Conservation (phyloP, 1,139 yeast species). For the Sugiyamaella japonica region DNA sequence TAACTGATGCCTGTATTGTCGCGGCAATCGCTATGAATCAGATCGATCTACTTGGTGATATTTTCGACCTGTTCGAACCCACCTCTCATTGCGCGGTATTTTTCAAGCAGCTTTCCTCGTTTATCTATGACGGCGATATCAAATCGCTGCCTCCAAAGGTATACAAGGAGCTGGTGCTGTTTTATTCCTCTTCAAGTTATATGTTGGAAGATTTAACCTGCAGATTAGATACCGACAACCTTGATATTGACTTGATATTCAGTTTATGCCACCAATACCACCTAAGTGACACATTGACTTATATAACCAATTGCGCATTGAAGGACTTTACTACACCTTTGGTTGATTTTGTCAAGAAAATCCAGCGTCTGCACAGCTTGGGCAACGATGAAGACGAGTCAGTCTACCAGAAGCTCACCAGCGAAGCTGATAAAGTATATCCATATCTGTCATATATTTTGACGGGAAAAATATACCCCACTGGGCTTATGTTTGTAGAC, state of each 20-base stretch:
- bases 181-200: conserved; percentile 49
- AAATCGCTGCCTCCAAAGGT: conserved; percentile 58
- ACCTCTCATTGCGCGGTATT: conserved; percentile 42
- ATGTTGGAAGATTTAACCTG: conserved; percentile 66
- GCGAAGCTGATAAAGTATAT: conserved; percentile 46
- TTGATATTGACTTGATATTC: conserved; percentile 74
- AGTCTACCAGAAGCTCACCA: conserved; percentile 18
- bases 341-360: conserved; percentile 51
- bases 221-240: conserved; percentile 57
- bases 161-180: conserved; percentile 57
- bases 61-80: conserved; percentile 51
- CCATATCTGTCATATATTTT: conserved; percentile 67
- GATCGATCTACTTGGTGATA: conserved; percentile 49
- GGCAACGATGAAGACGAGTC: conserved; percentile 14
- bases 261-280: conserved; percentile 55
- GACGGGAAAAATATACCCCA: conserved; percentile 78
- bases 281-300: conserved; percentile 60
- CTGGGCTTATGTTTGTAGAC: conserved; percentile 50
- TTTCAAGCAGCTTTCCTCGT: conserved; percentile 52
- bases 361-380: conserved; percentile 30
- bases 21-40: conserved; percentile 45
- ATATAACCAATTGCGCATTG: conserved; percentile 66
- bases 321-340: conserved; percentile 70
- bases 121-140: conserved; percentile 50
- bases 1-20: conserved; percentile 44